These are phyloP conservation scores for Hygrophoropsis aurantiaca DNA, from an alignment of 768 basidiomycete genomes.

Conservation along the genomic window DNA sequence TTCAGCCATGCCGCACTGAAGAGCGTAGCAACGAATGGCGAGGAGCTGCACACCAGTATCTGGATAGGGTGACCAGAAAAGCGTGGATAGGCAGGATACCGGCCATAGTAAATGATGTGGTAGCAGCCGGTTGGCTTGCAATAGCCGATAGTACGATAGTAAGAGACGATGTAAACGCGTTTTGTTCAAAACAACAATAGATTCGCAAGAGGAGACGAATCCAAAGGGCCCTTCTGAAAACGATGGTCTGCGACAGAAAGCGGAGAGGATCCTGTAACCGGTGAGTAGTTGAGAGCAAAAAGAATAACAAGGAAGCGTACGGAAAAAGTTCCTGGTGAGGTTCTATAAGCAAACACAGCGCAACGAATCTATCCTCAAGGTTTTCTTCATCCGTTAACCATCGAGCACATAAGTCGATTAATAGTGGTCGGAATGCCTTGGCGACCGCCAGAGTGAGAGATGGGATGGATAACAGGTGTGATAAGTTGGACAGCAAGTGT, in stretches of 20 bases:
- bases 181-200: conserved; percentile 34
- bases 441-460: conserved; percentile 65
- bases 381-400: conserved; percentile 66
- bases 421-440: conserved; percentile 68
- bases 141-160: conserved; percentile 78
- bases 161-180: conserved; percentile 65
- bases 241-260: conserved; percentile 43
- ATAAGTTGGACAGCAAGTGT: conserved; percentile 54
- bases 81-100: conserved; percentile 36
- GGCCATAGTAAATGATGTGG: conserved; percentile 66
- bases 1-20: conserved; percentile 79
- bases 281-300: conserved; percentile 5
- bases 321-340: conserved; percentile 70
- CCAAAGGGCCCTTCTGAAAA: conserved; percentile 56
- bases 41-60: conserved; percentile 67
- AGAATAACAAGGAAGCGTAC: conserved; percentile 40
- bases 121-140: conserved; percentile 70
- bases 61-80: conserved; percentile 52
- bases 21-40: conserved; percentile 75
- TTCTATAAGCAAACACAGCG: conserved; percentile 65
- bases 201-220: conserved; percentile 34
- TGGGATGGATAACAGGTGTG: conserved; percentile 58
- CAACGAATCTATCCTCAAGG: conserved; percentile 51
- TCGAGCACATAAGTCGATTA: conserved; percentile 76
- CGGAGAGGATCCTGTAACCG: conserved; percentile 51